A percentile compares a stretch with the other conserved stretches of the same genome.
Evolutionary conservation across 2,329 filamentous ascomycete genomes (phyloP).

Genomic region (Rhytidhysteron rufulum): DNA sequence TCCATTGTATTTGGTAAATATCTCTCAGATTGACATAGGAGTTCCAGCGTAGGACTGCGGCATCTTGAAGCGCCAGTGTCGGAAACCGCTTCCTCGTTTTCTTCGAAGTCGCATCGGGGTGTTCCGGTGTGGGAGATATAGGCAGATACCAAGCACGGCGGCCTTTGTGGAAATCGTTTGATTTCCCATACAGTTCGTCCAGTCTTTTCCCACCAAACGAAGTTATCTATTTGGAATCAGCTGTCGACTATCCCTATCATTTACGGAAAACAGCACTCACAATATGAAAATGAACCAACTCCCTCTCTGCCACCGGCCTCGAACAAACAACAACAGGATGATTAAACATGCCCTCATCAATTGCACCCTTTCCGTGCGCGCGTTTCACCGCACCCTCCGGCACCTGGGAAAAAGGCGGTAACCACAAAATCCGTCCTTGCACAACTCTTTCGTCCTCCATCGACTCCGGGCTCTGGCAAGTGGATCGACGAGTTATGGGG

Average conservation of each 20-base stretch:
- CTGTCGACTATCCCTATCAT: too few relatives aligned
- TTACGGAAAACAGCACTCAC: slow-evolving; percentile 24
- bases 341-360: slow-evolving; percentile 31
- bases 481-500: slow-evolving; percentile 3
- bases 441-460: slow-evolving; percentile 16
- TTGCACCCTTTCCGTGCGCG: slow-evolving; percentile 26
- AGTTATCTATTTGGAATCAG: slow-evolving; percentile 31
- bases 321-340: slow-evolving; percentile 32
- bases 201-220: slow-evolving; percentile 31
- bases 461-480: slow-evolving; percentile 11
- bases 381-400: slow-evolving; percentile 22
- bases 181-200: slow-evolving; percentile 26
- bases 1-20: slow-evolving; percentile 31
- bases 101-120: slow-evolving; percentile 29
- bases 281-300: slow-evolving; percentile 31
- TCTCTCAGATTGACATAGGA: slow-evolving; percentile 33
- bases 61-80: slow-evolving; percentile 19
- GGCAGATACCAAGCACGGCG: slow-evolving; percentile 31
- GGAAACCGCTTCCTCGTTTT: slow-evolving; percentile 28
- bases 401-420: slow-evolving; percentile 25
- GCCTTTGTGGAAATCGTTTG: slow-evolving; percentile 29
- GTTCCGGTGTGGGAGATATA: slow-evolving; percentile 25
- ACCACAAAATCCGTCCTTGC: slow-evolving; percentile 28
- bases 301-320: slow-evolving; percentile 20
- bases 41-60: slow-evolving; percentile 22